Evolutionary conservation across 1,284 basidiomycete species (phyloP).

Genomic region (Hemileia vastatrix): DNA sequence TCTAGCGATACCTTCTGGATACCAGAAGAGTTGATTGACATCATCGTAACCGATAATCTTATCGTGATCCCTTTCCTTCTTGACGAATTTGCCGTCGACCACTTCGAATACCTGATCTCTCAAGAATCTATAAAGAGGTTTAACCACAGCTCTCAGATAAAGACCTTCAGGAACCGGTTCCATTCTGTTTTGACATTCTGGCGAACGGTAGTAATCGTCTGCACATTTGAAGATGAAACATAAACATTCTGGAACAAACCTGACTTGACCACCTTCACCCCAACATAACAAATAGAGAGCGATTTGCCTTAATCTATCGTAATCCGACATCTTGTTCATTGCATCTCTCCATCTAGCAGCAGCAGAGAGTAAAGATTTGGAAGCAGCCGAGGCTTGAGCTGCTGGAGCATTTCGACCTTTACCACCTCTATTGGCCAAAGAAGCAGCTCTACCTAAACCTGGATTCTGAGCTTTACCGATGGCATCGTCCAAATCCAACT

Average conservation of each 20-base stretch:
- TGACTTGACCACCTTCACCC: slow-evolving; percentile 96
- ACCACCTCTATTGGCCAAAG: slow-evolving; percentile 63
- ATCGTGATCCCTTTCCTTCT: slow-evolving; percentile 81
- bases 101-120: slow-evolving; percentile 97
- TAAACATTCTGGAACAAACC: slow-evolving; percentile 89
- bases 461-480: slow-evolving; percentile 78
- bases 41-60: slow-evolving; percentile 97
- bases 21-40: slow-evolving; percentile 99
- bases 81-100: slow-evolving; percentile 84
- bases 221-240: slow-evolving; percentile 99
- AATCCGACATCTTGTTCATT: slow-evolving; percentile 98
- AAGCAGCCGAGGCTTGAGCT: slow-evolving; percentile 54
- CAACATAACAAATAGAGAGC: slow-evolving; percentile 91
- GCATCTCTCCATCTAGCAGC: slow-evolving; percentile 88
- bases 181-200: slow-evolving; percentile 87
- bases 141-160: slow-evolving; percentile 79
- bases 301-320: slow-evolving; percentile 90
- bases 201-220: slow-evolving; percentile 96
- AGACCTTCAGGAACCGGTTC: slow-evolving; percentile 92
- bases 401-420: slow-evolving; percentile 48
- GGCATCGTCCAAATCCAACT: slow-evolving; percentile 95
- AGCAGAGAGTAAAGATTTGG: slow-evolving; percentile 78
- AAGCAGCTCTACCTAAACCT: slow-evolving; percentile 67
- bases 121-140: slow-evolving; percentile 93
- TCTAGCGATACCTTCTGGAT: slow-evolving; percentile 91